Evolutionary conservation across 2,329 filamentous ascomycete genomes (phyloP), one percentile per base, ranked within the genome.

Genomic region (Tolypocladium guangdongense): DNA sequence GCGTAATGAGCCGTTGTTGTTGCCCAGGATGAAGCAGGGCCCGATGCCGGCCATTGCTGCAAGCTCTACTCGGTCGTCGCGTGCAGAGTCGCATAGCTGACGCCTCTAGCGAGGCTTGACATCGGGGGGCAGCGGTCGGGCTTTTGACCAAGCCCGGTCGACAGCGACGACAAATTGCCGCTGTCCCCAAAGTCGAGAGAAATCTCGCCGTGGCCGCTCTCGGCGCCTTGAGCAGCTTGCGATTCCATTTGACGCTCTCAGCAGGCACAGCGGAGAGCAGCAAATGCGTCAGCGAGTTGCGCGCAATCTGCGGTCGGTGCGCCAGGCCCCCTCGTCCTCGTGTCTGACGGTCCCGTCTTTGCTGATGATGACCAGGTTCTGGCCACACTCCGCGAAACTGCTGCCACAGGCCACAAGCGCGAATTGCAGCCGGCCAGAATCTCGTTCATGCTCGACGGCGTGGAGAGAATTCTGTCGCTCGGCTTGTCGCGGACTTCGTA

Each of bases 391-490:
- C 35, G 67, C 66, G 1, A 58, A 80, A 81, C 18, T 69, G 60
- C 2, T 73, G 67, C 53, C 63, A 72, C 16, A 80, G 63, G 0
- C 72, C 74, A 16, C 70, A 71, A 51, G 71, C 70, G 7, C 63
- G 64, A 8, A 81, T 60, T 0, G 74, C 77, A 3, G 65, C 62
- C 6, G 70, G 0, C 77, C 77, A 1, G 71, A 69, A 24, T 68
- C 59, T 1, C 78, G 3, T 81, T 71, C 53, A 63, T 73, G 12
- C 77, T 76, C 7, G 63, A 67, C 2, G 65, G 65, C 3, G 58
- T 53, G 6, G 59, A 50, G 7, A 67, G 56, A 12, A 64, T 62
- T 2, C 58, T 58, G 0, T 57, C 50, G 1, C 61, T 64, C 11
- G 66, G 68, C 12, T 58, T 58, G 1, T 59, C 52, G 16, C 67